Evolutionary conservation across 331 rosid species (phyloP).

Genomic region (Spiraea crenata): DNA sequence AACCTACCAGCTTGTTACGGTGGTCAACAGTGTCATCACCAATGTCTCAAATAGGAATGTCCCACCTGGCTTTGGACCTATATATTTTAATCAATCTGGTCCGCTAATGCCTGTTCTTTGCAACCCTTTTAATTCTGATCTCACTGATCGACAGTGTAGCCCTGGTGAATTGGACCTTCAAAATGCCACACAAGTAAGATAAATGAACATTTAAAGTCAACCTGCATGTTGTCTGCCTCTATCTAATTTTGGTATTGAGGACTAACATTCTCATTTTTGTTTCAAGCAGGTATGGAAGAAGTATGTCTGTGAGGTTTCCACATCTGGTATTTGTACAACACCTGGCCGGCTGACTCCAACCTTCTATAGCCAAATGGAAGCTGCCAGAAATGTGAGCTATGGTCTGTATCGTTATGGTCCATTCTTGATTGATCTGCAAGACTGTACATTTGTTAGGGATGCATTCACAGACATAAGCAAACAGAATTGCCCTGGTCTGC

Average conservation of each 20-base stretch:
- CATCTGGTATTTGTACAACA: conserved; percentile 37
- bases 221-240: not conserved
- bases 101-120: conserved; percentile 54
- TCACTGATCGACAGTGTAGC: conserved; percentile 39
- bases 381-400: conserved; percentile 32
- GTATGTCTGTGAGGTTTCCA: conserved; percentile 37
- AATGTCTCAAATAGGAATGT: conserved; percentile 25
- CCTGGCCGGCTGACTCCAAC: conserved; percentile 54
- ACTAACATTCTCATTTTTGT: not conserved
- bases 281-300: conserved; percentile 39
- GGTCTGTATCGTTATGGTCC: conserved; percentile 44
- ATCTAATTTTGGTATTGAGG: not conserved
- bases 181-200: conserved; percentile 42
- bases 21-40: conserved; percentile 31
- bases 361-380: conserved; percentile 32
- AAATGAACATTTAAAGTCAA: not conserved
- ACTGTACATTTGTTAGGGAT: conserved; percentile 48
- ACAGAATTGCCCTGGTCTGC: conserved; percentile 37
- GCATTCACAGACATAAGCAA: conserved; percentile 33
- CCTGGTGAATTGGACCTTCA: conserved; percentile 28
- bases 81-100: conserved; percentile 63
- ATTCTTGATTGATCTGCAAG: conserved; percentile 35
- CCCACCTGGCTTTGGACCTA: conserved; percentile 14
- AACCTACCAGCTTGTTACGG: conserved; percentile 27
- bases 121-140: conserved; percentile 40